These are phyloP conservation scores for Globisporangium canariense DNA, from an alignment of 352 stramenopile species.

Conservation along the genomic window DNA sequence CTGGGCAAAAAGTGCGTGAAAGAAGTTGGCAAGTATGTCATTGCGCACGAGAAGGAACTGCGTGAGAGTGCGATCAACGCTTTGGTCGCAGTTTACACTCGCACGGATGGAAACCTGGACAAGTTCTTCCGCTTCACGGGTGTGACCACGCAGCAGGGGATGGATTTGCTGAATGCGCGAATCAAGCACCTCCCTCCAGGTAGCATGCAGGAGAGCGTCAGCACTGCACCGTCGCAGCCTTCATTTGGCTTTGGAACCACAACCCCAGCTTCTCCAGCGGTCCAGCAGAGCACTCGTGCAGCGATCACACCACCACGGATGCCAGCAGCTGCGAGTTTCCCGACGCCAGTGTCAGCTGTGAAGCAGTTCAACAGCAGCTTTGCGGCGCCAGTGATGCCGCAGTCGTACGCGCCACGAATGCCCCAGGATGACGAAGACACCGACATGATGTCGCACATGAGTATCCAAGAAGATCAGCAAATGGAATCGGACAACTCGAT, in stretches of 20 bases:
- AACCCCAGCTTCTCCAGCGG: constrained; percentile 11
- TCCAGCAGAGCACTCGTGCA: constrained; percentile 8
- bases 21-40: constrained; percentile 77
- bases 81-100: constrained; percentile 66
- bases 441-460: constrained; percentile 41
- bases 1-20: constrained; percentile 75
- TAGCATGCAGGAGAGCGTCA: constrained; percentile 25
- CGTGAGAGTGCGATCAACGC: constrained; percentile 73
- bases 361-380: constrained; percentile 28
- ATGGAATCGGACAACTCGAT: constrained; percentile 17
- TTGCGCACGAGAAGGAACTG: constrained; percentile 79
- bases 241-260: constrained; percentile 24
- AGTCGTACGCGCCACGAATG: constrained; percentile 5
- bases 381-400: not conserved
- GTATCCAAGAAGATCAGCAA: constrained; percentile 20
- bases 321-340: constrained; percentile 10
- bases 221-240: constrained; percentile 10
- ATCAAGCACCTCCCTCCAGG: constrained; percentile 71
- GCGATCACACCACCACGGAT: constrained; percentile 21
- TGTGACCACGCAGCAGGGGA: constrained; percentile 75
- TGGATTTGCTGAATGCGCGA: constrained; percentile 69
- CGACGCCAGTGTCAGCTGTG: constrained; percentile 26
- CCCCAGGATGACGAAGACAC: constrained; percentile 45
- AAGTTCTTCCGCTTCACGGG: constrained; percentile 76
- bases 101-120: constrained; percentile 65